Base-by-base conservation (phyloP, 495 filamentous ascomycete species). In the Daldinia vernicosa region DNA sequence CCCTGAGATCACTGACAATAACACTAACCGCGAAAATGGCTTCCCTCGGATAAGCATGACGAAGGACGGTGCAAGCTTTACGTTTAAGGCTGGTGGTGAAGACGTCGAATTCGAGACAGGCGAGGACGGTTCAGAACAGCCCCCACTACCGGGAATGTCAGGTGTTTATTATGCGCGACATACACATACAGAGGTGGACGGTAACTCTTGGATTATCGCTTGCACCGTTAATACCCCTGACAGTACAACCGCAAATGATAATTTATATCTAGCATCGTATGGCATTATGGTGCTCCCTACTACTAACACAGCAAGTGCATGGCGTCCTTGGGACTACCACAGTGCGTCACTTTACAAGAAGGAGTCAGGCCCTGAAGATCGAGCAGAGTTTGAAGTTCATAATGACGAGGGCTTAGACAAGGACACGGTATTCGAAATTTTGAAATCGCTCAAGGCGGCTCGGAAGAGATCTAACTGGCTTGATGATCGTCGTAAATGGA, bases 231-330 rank as follows among this genome's bases (percentile, higher is more conserved):
- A 60, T 19, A 43, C 61, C 17, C 60, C 53, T 7, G 28, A 45
- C 11, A 28, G 45, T 24, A 40, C 39, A 1, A 37, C 30, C 4
- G 43, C 22, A 3, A 30, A 40, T 9, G 22, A 30, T 5, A 53
- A 66, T 27, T 50, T 66, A 4, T 70, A 66, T 19, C 40, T 66
- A 19, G 52, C 61, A 3, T 24, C 37, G 9, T 66, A 66, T 37
- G 67, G 67, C 30, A 56, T 70, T 33, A 19, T 70, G 53, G 9
- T 70, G 43, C 35, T 50, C 3, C 30, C 53, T 4, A 51, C 37
- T 1, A 28, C 17, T 14, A 70, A 70, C 62, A 66, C 67, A 4
- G 52, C 27, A 4, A 14, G 17, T 4, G 58, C 61, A 3, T 66
- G 67, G 67, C 35, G 15, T 15, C 14, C 52, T 15, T 15, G 17